Evolutionary conservation across 2,329 filamentous ascomycete species (phyloP).

Genomic region (Chaetomiaceae sp.): DNA sequence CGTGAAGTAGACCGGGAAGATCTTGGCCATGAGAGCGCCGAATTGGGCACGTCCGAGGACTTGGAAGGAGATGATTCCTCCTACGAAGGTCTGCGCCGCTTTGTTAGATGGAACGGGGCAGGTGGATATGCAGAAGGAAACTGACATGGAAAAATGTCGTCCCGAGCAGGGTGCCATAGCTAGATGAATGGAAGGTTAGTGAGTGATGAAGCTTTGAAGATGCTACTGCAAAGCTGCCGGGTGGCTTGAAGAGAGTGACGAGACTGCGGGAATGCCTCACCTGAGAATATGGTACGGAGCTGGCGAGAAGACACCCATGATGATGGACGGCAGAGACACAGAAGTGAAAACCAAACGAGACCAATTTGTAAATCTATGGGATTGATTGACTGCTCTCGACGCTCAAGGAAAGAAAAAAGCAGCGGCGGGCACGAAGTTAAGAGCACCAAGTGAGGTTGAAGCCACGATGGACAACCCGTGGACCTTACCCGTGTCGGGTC

Average conservation of each 20-base stretch:
- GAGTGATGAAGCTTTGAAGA: background rate
- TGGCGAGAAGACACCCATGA: constrained; percentile 54
- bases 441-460: too few species aligned
- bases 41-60: constrained; percentile 47
- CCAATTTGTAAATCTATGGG: background rate
- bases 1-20: constrained; percentile 85
- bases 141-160: constrained; percentile 76
- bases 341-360: background rate
- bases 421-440: too few species aligned
- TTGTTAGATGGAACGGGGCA: background rate
- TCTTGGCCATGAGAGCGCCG: constrained; percentile 67
- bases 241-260: background rate
- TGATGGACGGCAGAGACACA: constrained; percentile 13
- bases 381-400: background rate
- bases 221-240: background rate
- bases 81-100: constrained; percentile 4
- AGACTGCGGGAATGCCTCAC: constrained; percentile 1
- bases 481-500: too few species aligned
- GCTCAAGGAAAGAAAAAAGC: too few species aligned
- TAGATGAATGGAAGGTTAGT: constrained; percentile 30
- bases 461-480: too few species aligned
- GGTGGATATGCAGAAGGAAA: background rate
- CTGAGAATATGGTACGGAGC: constrained; percentile 70
- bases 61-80: constrained; percentile 6
- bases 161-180: constrained; percentile 83